phyloP scores from a whole-genome alignment of 176 grass and related monocot species.

The Cenchrus americanus region DNA sequence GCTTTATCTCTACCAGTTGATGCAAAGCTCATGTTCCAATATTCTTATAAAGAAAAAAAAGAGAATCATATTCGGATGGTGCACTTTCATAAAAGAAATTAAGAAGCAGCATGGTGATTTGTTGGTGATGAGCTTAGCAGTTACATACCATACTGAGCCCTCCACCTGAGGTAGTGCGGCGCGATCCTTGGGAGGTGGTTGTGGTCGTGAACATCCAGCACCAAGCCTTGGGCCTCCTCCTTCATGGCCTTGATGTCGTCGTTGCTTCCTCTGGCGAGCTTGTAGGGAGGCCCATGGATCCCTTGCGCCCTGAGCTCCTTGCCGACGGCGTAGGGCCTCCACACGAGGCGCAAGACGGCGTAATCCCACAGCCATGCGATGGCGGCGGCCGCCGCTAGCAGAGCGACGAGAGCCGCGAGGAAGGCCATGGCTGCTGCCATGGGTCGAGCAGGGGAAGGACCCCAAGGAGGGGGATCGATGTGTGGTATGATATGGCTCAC shows the following conservation, averaged over 20 bases:
- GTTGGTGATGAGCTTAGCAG: neutral
- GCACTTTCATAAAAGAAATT: neutral
- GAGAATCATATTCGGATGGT: too few species aligned
- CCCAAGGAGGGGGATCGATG: too few species aligned
- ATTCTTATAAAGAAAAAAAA: too few species aligned
- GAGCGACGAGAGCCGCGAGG: slow-evolving; percentile 18
- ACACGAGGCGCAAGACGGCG: slow-evolving; percentile 32
- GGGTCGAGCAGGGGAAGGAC: too few species aligned
- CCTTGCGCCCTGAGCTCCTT: slow-evolving; percentile 46
- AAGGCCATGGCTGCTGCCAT: too few species aligned
- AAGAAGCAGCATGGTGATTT: neutral
- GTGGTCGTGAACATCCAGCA: slow-evolving; percentile 42
- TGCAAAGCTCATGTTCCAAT: too few species aligned
- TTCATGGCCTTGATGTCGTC: slow-evolving; percentile 42
- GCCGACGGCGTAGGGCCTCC: slow-evolving; percentile 47
- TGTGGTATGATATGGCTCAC: too few species aligned
- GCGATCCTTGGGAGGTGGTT: slow-evolving; percentile 37
- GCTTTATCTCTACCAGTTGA: too few species aligned
- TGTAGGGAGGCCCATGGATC: slow-evolving; percentile 53
- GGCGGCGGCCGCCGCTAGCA: neutral
- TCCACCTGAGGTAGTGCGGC: slow-evolving; percentile 48
- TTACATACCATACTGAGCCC: slow-evolving; percentile 53
- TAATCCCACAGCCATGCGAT: slow-evolving; percentile 33
- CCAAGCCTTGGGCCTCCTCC: neutral
- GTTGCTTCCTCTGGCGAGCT: slow-evolving; percentile 37